These are phyloP conservation scores for Penicillium vulpinum DNA, from an alignment of 2,329 filamentous ascomycete species.

Conservation along the genomic window DNA sequence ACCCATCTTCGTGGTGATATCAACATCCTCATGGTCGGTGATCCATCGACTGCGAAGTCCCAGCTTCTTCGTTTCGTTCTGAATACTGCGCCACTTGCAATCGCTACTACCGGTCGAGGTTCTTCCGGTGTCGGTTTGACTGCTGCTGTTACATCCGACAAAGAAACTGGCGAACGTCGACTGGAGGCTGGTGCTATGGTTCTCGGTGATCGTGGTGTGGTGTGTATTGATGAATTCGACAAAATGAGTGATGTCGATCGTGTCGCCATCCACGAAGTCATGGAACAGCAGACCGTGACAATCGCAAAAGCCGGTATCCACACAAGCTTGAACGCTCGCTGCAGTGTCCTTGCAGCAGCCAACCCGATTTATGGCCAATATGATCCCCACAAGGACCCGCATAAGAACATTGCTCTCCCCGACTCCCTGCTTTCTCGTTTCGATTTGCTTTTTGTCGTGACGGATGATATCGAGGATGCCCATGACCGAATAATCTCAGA, in stretches of 20 bases:
- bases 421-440: slow-evolving; percentile 98
- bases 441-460: slow-evolving; percentile 95
- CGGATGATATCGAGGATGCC: slow-evolving; percentile 95
- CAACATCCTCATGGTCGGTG: slow-evolving; percentile 98
- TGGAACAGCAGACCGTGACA: slow-evolving; percentile 99
- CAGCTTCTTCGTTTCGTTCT: slow-evolving; percentile 94
- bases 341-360: slow-evolving; percentile 92
- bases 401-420: slow-evolving; percentile 96
- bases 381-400: slow-evolving; percentile 96
- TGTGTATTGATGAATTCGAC: slow-evolving; percentile 99
- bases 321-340: slow-evolving; percentile 93
- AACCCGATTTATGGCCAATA: slow-evolving; percentile 99
- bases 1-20: slow-evolving; percentile 98
- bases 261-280: slow-evolving; percentile 99
- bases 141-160: slow-evolving; percentile 92
- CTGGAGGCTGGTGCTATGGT: slow-evolving; percentile 99
- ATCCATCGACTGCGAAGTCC: slow-evolving; percentile 98
- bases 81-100: slow-evolving; percentile 93
- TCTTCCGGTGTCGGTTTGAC: slow-evolving; percentile 98
- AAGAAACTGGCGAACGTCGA: slow-evolving; percentile 92
- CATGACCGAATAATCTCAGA: slow-evolving; percentile 90
- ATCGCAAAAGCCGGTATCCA: slow-evolving; percentile 99
- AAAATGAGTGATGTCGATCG: slow-evolving; percentile 99
- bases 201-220: slow-evolving; percentile 91
- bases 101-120: slow-evolving; percentile 93